Conservation (phyloP, 2,329 filamentous ascomycete genomes). For the Emmonsia crescens region DNA sequence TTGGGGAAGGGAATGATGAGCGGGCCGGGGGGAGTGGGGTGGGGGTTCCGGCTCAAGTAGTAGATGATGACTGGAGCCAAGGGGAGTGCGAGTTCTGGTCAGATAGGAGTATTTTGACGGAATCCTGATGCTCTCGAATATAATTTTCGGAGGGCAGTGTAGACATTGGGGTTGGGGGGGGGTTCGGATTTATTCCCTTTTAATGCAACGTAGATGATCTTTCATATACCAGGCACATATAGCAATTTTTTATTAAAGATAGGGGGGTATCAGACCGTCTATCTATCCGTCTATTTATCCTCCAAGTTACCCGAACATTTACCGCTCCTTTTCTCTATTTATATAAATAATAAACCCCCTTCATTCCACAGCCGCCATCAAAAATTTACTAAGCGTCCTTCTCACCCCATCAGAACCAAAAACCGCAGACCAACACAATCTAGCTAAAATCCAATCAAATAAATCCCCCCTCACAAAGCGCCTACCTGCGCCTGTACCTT, state of each 20-base stretch:
- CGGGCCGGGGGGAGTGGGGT: constrained; percentile 31
- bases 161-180: too few relatives aligned
- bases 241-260: not conserved
- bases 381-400: not conserved
- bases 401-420: not conserved
- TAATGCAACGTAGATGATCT: not conserved
- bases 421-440: not conserved
- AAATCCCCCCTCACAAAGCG: not conserved
- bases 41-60: constrained; percentile 32
- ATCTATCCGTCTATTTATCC: not conserved
- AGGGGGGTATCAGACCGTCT: not conserved
- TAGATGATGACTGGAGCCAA: constrained; percentile 32
- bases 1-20: constrained; percentile 42
- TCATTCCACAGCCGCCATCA: not conserved
- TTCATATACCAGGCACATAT: not conserved
- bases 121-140: constrained; percentile 6
- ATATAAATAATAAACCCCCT: not conserved
- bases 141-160: too few relatives aligned
- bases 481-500: constrained; percentile 7
- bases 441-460: not conserved
- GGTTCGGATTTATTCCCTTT: not conserved
- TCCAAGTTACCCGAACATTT: not conserved
- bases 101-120: constrained; percentile 13
- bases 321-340: not conserved
- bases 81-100: constrained; percentile 41